Evolutionary conservation across 2,329 filamentous ascomycete genomes (phyloP).

Genomic region (Mycosphaerelloides madeirae): DNA sequence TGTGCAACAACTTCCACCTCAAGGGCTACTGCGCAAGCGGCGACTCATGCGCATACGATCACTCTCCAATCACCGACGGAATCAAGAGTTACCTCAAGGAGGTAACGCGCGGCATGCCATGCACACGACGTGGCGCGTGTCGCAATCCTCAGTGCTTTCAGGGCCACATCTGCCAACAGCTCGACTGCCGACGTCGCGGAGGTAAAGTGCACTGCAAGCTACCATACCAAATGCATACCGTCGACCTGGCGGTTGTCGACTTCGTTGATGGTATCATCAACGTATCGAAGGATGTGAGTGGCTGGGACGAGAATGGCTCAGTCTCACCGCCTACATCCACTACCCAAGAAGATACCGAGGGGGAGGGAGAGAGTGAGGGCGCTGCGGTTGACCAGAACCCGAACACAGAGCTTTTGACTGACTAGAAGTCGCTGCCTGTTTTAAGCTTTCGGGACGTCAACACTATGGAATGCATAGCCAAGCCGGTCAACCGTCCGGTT

Average conservation of each 20-base stretch:
- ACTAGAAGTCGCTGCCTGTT: too few relatives aligned
- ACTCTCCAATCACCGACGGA: conserved; percentile 39
- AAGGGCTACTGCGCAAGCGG: conserved; percentile 26
- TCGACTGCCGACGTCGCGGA: conserved; percentile 25
- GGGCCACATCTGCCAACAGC: conserved; percentile 44
- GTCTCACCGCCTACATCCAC: too few relatives aligned
- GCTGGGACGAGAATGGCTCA: neutral
- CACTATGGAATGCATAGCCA: too few relatives aligned
- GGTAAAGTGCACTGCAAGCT: conserved; percentile 27
- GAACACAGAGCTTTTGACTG: too few relatives aligned
- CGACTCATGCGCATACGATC: conserved; percentile 43
- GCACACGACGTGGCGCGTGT: conserved; percentile 39
- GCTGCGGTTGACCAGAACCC: neutral
- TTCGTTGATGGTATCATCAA: conserved; percentile 5
- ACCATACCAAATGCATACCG: conserved; percentile 9
- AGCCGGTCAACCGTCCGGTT: too few relatives aligned
- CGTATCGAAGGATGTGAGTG: neutral
- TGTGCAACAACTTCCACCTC: conserved; percentile 49
- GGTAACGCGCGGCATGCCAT: conserved; percentile 43
- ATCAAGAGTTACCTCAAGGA: conserved; percentile 41
- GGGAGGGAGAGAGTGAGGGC: neutral
- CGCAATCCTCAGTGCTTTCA: conserved; percentile 41
- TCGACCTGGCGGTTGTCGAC: conserved; percentile 13
- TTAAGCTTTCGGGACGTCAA: too few relatives aligned
- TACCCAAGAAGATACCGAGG: neutral